Evolutionary conservation across 2,329 filamentous ascomycete genomes (phyloP).

Genomic region (Trichophyton benhamiae): DNA sequence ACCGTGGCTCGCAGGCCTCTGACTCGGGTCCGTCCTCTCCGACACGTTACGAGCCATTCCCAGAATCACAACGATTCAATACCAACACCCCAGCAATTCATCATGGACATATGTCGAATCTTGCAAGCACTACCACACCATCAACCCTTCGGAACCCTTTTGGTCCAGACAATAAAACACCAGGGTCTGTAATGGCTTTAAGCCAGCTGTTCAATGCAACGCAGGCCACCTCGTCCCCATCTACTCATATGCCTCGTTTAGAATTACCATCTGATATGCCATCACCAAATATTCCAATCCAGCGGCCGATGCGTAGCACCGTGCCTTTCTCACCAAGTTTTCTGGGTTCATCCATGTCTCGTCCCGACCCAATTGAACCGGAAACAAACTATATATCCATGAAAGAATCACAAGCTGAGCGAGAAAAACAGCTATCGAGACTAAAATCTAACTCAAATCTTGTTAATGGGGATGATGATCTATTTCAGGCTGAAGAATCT

Average conservation of each 20-base stretch:
- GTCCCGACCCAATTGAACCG: slow-evolving; percentile 30
- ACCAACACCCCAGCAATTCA: slow-evolving; percentile 31
- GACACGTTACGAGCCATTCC: slow-evolving; percentile 29
- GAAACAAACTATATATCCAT: slow-evolving; percentile 34
- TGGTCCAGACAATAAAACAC: slow-evolving; percentile 24
- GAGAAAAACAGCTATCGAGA: slow-evolving; percentile 22
- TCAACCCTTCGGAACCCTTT: slow-evolving; percentile 33
- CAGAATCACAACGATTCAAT: slow-evolving; percentile 37
- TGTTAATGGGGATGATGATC: slow-evolving; percentile 12
- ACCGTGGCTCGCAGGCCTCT: slow-evolving; percentile 47
- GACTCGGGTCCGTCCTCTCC: slow-evolving; percentile 28
- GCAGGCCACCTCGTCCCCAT: slow-evolving; percentile 37
- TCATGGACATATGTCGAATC: slow-evolving; percentile 19
- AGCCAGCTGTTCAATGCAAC: slow-evolving; percentile 40
- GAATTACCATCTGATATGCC: slow-evolving; percentile 36
- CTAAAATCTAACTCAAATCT: slow-evolving; percentile 11
- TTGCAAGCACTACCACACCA: slow-evolving; percentile 23
- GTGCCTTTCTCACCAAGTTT: slow-evolving; percentile 28
- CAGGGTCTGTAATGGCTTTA: slow-evolving; percentile 30
- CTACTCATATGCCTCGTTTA: slow-evolving; percentile 24
- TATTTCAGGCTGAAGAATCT: slow-evolving; percentile 34
- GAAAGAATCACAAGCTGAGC: slow-evolving; percentile 34
- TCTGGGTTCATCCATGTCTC: slow-evolving; percentile 22
- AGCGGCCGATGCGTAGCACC: slow-evolving; percentile 25
- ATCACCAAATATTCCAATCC: slow-evolving; percentile 37